Evolutionary conservation across 768 basidiomycete genomes (phyloP), one percentile per base, ranked within the genome.

Genomic region (Austroboletus eburneus): DNA sequence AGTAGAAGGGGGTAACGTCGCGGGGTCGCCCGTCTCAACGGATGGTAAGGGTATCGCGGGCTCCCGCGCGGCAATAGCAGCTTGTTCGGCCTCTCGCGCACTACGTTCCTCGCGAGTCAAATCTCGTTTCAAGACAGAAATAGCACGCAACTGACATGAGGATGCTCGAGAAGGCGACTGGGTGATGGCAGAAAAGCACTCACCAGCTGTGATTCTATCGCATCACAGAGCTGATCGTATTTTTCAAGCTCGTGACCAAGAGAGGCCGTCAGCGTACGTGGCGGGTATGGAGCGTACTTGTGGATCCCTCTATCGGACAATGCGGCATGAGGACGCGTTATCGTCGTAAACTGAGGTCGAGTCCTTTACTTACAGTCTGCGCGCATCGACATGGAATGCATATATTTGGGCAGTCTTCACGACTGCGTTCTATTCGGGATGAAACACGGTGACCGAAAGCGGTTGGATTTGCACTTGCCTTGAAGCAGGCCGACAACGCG

Each of bases 141-240:
- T 83, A 9, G 87, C 82, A 47, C 79, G 81, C 45, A 82, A 71
- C 88, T 91, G 29, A 45, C 17, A 40, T 18, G 25, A n/a, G n/a
- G 17, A 23, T 27, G 34, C 18, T 46, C 37, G 25, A 38, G 42
- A 40, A 41, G 38, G 33, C 30, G 25, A 10, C 14, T 13, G 47
- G n/a, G 37, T 41, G 29, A 39, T 5, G 34, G 32, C 22, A 21
- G 25, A 39, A n/a, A 36, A 25, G 32, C 35, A 66, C 81, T 63
- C 63, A 81, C 88, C 53, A 91, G 56, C 43, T 81, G 79, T 33
- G 80, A 75, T 62, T 91, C 89, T 41, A 91, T 79, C 2, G 80
- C 71, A 58, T 91, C 89, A 56, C 86, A 87, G 5, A 89, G 51
- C 55, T 88, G 85, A 57, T 91, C 87, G 54, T 85, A 91, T 57